These are phyloP conservation scores for Houttuynia cordata DNA, from an alignment of 164 flowering plant genomes.

Conservation along the genomic window DNA sequence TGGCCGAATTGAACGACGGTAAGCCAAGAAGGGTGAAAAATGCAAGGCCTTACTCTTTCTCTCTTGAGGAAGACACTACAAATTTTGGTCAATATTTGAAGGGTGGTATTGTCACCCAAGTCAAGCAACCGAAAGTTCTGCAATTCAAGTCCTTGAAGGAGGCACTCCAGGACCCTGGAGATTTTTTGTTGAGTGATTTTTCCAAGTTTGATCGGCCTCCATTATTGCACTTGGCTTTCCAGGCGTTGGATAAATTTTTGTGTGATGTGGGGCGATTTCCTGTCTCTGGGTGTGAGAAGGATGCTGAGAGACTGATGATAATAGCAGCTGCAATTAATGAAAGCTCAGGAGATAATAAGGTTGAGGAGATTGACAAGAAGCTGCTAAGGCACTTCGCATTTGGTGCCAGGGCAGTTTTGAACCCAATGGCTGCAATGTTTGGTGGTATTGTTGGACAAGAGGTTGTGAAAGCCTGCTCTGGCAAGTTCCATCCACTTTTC, in stretches of 20 bases:
- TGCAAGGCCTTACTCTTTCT: slow-evolving; percentile 67
- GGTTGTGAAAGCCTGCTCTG: slow-evolving; percentile 90
- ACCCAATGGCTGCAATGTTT: slow-evolving; percentile 97
- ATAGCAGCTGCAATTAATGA: slow-evolving; percentile 39
- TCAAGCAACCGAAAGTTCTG: slow-evolving; percentile 72
- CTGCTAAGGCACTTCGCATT: slow-evolving; percentile 59
- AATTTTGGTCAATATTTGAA: slow-evolving; percentile 45
- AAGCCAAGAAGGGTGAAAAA: slow-evolving; percentile 60
- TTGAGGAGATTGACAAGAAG: slow-evolving; percentile 51
- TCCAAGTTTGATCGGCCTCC: slow-evolving; percentile 82
- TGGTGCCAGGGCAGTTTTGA: slow-evolving; percentile 76
- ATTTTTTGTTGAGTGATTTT: slow-evolving; percentile 74
- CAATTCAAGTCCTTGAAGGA: slow-evolving; percentile 57
- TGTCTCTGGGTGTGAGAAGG: slow-evolving; percentile 71
- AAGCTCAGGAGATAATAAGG: slow-evolving; percentile 29
- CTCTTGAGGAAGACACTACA: slow-evolving; percentile 75
- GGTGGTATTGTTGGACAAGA: slow-evolving; percentile 93
- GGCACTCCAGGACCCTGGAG: slow-evolving; percentile 72
- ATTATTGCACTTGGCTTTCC: slow-evolving; percentile 71
- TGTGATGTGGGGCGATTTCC: slow-evolving; percentile 59
- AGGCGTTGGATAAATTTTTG: slow-evolving; percentile 59
- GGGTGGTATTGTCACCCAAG: slow-evolving; percentile 92
- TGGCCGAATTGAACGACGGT: slow-evolving; percentile 79
- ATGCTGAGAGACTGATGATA: slow-evolving; percentile 58
- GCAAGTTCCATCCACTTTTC: slow-evolving; percentile 82